Conservation (phyloP, 2,329 filamentous ascomycete genomes). For the Mollisia scopiformis region DNA sequence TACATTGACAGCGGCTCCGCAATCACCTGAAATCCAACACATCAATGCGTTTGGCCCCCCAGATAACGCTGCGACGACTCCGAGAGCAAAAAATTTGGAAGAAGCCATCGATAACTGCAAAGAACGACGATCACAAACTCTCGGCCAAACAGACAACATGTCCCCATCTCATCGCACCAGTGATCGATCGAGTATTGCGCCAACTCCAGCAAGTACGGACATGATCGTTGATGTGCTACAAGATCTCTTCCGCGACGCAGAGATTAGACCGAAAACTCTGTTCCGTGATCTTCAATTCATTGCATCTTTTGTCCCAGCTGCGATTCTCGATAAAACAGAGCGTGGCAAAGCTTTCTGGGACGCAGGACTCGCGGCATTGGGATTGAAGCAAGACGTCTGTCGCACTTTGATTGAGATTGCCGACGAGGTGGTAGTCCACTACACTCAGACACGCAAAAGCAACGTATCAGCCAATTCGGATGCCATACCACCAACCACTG, state of each 20-base stretch:
- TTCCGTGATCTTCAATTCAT: slow-evolving; percentile 83
- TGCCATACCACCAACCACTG: slow-evolving; percentile 36
- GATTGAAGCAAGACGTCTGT: slow-evolving; percentile 81
- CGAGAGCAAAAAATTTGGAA: slow-evolving; percentile 56
- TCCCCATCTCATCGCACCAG: slow-evolving; percentile 71
- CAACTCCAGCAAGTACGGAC: slow-evolving; percentile 41
- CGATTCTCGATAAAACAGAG: slow-evolving; percentile 63
- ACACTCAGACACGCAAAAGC: slow-evolving; percentile 64
- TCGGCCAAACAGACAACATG: slow-evolving; percentile 55
- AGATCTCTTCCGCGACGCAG: slow-evolving; percentile 66
- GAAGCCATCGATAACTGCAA: slow-evolving; percentile 72
- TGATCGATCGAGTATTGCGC: slow-evolving; percentile 73
- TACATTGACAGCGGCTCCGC: slow-evolving; percentile 36
- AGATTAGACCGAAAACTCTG: slow-evolving; percentile 75
- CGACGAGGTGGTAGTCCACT: slow-evolving; percentile 68
- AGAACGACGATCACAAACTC: slow-evolving; percentile 65
- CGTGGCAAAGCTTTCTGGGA: slow-evolving; percentile 79
- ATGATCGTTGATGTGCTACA: slow-evolving; percentile 68
- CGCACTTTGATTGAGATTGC: slow-evolving; percentile 69
- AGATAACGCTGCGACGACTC: slow-evolving; percentile 28
- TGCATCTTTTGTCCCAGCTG: slow-evolving; percentile 64
- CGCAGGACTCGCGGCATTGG: slow-evolving; percentile 83
- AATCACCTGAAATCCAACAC: slow-evolving; percentile 59
- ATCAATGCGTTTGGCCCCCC: slow-evolving; percentile 34
- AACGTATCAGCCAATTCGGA: slow-evolving; percentile 19